phyloP scores from a whole-genome alignment of 1,139 yeast species.

The Maudiozyma humilis region DNA sequence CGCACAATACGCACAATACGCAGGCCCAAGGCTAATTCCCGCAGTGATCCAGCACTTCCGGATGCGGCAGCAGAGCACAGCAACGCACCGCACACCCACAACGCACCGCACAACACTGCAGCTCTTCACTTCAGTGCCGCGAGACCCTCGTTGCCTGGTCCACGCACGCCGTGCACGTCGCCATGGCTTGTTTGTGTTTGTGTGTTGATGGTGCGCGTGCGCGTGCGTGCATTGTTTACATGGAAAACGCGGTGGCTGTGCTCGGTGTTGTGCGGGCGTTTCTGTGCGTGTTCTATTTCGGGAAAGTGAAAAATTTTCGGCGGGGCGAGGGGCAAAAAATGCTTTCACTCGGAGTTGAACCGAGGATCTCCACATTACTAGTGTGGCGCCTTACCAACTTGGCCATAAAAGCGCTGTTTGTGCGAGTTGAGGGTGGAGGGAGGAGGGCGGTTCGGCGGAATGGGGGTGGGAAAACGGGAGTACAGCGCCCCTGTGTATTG shows the following conservation, averaged over 20 bases:
- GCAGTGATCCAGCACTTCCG: neutral
- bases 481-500: no score
- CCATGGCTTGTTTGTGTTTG: neutral
- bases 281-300: neutral
- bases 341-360: conserved; percentile 11
- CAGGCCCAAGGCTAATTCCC: neutral
- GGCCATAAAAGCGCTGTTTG: conserved; percentile 11
- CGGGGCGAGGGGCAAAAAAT: no score
- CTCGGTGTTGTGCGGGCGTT: neutral
- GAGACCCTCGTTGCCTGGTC: neutral
- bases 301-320: neutral
- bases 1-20: no score
- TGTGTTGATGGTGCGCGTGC: neutral
- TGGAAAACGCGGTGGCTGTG: neutral
- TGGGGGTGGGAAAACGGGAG: neutral
- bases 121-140: neutral
- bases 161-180: neutral
- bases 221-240: no score
- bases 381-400: conserved; percentile 15
- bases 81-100: no score
- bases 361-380: conserved; percentile 14
- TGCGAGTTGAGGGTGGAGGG: neutral
- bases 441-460: neutral
- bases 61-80: no score
- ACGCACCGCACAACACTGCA: neutral